Percentiles rank a stretch among this genome's conserved stretches.
Evolutionary conservation across 768 basidiomycete genomes (phyloP).

Genomic region (Boletus tomentosulus): DNA sequence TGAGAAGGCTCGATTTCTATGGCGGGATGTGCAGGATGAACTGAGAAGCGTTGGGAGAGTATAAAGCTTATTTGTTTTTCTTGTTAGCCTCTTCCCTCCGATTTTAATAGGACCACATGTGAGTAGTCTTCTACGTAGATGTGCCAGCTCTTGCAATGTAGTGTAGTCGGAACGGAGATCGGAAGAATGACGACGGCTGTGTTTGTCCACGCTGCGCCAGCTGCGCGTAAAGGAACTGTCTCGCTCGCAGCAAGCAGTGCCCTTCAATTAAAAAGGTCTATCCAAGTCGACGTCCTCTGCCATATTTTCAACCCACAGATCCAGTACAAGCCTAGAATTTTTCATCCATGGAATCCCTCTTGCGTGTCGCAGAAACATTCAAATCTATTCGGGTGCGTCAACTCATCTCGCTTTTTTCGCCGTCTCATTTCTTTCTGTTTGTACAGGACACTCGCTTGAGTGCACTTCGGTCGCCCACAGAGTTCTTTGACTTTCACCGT

Average conservation of each 20-base stretch:
- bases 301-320: not conserved
- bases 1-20: too few species aligned
- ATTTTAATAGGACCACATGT: too few species aligned
- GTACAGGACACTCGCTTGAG: constrained; percentile 74
- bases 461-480: constrained; percentile 62
- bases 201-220: too few species aligned
- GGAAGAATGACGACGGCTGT: not conserved
- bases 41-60: too few species aligned
- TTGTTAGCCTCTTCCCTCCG: too few species aligned
- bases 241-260: not conserved
- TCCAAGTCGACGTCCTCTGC: not conserved
- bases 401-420: not conserved
- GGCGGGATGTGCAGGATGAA: too few species aligned
- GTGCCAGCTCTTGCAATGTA: not conserved
- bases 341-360: constrained; percentile 55
- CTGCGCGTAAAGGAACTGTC: too few species aligned
- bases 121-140: too few species aligned
- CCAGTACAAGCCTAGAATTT: not conserved
- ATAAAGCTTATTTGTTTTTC: too few species aligned
- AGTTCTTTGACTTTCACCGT: constrained; percentile 83
- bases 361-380: constrained; percentile 65
- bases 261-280: not conserved
- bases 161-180: not conserved
- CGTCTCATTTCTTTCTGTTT: not conserved
- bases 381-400: constrained; percentile 64